phyloP scores from a whole-genome alignment of 768 basidiomycete genomes.

The Psilocybe tampanensis region DNA sequence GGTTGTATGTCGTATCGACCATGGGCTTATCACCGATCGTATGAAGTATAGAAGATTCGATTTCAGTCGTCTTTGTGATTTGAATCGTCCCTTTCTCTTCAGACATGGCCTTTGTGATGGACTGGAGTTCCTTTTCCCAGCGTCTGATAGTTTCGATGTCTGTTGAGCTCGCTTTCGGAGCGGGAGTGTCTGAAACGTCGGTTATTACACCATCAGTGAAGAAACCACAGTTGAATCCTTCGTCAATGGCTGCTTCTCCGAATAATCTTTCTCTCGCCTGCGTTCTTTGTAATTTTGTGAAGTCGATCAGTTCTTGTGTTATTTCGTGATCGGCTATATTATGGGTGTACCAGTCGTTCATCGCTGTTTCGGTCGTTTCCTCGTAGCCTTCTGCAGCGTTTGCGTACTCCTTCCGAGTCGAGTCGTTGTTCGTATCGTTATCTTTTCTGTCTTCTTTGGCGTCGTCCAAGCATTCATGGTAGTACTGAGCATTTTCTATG shows the following conservation, averaged over 20 bases:
- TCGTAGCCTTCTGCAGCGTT: neutral
- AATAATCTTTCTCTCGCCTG: neutral
- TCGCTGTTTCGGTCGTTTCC: neutral
- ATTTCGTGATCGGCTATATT: neutral
- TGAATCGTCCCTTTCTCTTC: no score
- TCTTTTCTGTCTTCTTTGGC: neutral
- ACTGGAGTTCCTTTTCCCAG: neutral
- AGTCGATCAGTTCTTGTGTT: neutral
- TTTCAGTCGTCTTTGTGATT: no score
- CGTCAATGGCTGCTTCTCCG: neutral
- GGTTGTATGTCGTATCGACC: neutral
- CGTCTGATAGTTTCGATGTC: neutral
- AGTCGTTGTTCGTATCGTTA: neutral
- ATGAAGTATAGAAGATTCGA: neutral
- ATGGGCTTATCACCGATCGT: neutral
- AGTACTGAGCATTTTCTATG: conserved; percentile 31
- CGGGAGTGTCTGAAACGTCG: neutral
- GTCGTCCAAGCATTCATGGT: conserved; percentile 27
- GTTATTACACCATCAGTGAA: neutral
- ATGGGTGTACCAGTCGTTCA: neutral
- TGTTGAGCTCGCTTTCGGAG: neutral
- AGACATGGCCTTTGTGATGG: neutral
- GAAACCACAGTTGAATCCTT: neutral
- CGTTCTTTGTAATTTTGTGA: neutral
- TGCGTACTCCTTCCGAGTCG: neutral